phyloP scores from a whole-genome alignment of 2,329 filamentous ascomycete species.

The Aspergillus calidoustus region DNA sequence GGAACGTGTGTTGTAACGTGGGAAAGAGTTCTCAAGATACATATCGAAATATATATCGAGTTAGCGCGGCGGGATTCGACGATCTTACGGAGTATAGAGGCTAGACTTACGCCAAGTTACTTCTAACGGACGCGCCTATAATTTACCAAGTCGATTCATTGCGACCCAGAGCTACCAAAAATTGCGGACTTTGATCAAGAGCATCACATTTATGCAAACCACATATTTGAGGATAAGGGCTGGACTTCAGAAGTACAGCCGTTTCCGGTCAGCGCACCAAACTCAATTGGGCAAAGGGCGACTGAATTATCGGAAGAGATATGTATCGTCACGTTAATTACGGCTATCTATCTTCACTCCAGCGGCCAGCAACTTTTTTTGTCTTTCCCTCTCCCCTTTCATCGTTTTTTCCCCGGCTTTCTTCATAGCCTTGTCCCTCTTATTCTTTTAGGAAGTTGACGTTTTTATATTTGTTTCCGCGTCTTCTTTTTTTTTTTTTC shows the following conservation, averaged over 20 bases:
- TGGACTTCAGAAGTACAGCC: neutral
- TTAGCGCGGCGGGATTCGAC: neutral
- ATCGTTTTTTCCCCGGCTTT: constrained; percentile 3
- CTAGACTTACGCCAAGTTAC: no score
- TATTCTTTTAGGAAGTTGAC: neutral
- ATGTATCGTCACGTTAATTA: constrained; percentile 3
- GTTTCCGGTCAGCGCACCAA: constrained; percentile 19
- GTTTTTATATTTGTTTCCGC: neutral
- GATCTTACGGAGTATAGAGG: neutral
- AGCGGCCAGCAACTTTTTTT: constrained; percentile 11
- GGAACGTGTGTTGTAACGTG: neutral
- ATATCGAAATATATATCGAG: neutral
- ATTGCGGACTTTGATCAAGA: no score
- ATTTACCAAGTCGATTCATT: neutral
- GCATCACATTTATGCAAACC: no score
- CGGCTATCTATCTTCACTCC: neutral
- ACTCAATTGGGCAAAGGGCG: neutral
- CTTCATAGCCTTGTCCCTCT: constrained; percentile 5
- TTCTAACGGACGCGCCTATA: no score
- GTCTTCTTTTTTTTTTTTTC: constrained; percentile 7
- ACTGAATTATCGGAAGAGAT: neutral
- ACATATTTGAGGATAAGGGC: no score
- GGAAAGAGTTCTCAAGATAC: neutral
- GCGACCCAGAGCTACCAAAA: no score
- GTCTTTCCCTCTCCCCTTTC: constrained; percentile 11